Conservation (phyloP, 352 stramenopile genomes). For the Globisporangium cylindrosporum region DNA sequence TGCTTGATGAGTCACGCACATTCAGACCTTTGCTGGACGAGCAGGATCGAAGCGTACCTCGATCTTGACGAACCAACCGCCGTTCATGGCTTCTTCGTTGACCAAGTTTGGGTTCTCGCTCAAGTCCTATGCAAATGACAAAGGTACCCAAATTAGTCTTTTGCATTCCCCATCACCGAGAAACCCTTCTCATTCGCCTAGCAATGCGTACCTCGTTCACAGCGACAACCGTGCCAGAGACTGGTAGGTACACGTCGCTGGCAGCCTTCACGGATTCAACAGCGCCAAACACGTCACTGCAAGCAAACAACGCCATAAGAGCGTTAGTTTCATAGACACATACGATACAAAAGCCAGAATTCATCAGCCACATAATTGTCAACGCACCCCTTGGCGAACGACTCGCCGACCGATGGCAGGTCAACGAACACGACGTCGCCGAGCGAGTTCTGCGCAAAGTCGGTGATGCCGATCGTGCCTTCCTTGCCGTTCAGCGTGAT, state of each 20-base stretch:
- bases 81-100: constrained; percentile 83
- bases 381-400: constrained; percentile 91
- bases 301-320: background rate
- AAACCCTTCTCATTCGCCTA: background rate
- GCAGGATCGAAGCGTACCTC: constrained; percentile 37
- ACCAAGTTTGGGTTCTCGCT: constrained; percentile 81
- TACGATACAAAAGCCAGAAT: background rate
- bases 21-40: background rate
- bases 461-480: constrained; percentile 95
- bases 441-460: constrained; percentile 96
- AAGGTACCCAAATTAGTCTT: background rate
- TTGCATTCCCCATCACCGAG: background rate
- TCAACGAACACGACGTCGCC: constrained; percentile 98
- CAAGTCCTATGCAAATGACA: constrained; percentile 46
- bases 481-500: constrained; percentile 74
- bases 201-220: constrained; percentile 85
- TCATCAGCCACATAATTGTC: no score
- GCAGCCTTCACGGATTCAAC: constrained; percentile 99
- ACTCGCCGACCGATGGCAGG: constrained; percentile 91
- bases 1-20: constrained; percentile 4
- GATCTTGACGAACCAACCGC: constrained; percentile 90
- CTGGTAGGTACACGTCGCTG: constrained; percentile 96
- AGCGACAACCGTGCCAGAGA: constrained; percentile 90
- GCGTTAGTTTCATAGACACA: background rate
- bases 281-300: constrained; percentile 92